Evolutionary conservation across 345 rosid genomes (phyloP).

Genomic region (Fremontodendron californicum): DNA sequence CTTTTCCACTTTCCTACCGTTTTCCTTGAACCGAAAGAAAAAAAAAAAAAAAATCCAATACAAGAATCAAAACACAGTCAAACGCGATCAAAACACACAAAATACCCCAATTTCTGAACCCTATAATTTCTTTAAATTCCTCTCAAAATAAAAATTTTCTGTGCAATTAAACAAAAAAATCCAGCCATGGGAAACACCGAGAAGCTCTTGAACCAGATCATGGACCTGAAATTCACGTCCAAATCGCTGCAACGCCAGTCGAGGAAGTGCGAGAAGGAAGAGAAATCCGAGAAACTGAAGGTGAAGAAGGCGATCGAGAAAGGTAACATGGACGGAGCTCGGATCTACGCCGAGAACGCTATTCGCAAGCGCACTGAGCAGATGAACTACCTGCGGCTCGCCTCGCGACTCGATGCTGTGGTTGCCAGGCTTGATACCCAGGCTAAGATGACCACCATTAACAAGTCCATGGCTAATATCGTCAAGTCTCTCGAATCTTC

Average conservation of each 20-base stretch:
- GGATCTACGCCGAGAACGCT: slow-evolving; percentile 97
- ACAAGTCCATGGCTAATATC: slow-evolving; percentile 80
- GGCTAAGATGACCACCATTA: slow-evolving; percentile 91
- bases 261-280: slow-evolving; percentile 97
- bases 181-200: slow-evolving; percentile 79
- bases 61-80: background rate
- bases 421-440: slow-evolving; percentile 93
- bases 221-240: slow-evolving; percentile 89
- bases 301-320: slow-evolving; percentile 98
- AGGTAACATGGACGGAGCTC: slow-evolving; percentile 97
- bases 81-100: background rate
- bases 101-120: background rate
- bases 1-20: background rate
- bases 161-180: background rate
- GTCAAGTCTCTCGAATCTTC: slow-evolving; percentile 94
- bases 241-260: slow-evolving; percentile 89
- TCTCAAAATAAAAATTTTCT: slow-evolving; percentile 21
- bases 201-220: slow-evolving; percentile 89
- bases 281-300: slow-evolving; percentile 91
- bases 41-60: background rate
- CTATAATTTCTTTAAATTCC: background rate
- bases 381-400: slow-evolving; percentile 92
- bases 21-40: background rate
- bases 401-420: slow-evolving; percentile 93
- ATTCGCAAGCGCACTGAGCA: slow-evolving; percentile 95